Evolutionary conservation across 768 basidiomycete genomes (phyloP).

Genomic region (Harrya chromipes): DNA sequence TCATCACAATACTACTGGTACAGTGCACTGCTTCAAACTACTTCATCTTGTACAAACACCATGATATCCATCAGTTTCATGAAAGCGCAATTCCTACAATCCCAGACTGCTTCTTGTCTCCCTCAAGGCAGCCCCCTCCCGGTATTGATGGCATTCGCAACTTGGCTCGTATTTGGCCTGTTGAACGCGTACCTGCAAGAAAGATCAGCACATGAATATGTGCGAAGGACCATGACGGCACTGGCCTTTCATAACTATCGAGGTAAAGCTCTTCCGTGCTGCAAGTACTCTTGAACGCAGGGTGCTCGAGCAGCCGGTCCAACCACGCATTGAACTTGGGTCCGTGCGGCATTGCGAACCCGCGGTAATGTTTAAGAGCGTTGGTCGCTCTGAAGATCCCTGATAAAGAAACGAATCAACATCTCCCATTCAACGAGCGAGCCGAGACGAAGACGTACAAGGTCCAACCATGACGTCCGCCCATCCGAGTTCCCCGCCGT

Average conservation of each 20-base stretch:
- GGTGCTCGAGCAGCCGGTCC: conserved; percentile 52
- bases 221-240: neutral
- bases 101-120: neutral
- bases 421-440: neutral
- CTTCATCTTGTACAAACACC: too few relatives aligned
- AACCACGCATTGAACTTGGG: conserved; percentile 52
- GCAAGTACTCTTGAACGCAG: conserved; percentile 63
- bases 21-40: too few relatives aligned
- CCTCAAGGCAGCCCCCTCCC: conserved; percentile 60
- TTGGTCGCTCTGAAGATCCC: conserved; percentile 67
- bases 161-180: conserved; percentile 72
- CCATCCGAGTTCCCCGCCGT: conserved; percentile 55
- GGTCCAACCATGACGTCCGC: conserved; percentile 69
- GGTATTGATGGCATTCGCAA: conserved; percentile 71
- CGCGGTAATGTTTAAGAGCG: conserved; percentile 65
- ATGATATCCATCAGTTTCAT: too few relatives aligned
- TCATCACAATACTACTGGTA: too few relatives aligned
- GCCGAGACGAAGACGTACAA: conserved; percentile 41
- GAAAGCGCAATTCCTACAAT: neutral
- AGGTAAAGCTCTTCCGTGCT: conserved; percentile 65
- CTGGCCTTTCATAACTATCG: conserved; percentile 68
- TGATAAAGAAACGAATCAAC: conserved; percentile 20
- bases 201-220: neutral
- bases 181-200: conserved; percentile 66
- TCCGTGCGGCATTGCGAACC: conserved; percentile 53